Percentiles rank a stretch among this genome's conserved stretches.
Evolutionary conservation across 2,329 filamentous ascomycete species (phyloP).

Genomic region (Juglanconis sp.): DNA sequence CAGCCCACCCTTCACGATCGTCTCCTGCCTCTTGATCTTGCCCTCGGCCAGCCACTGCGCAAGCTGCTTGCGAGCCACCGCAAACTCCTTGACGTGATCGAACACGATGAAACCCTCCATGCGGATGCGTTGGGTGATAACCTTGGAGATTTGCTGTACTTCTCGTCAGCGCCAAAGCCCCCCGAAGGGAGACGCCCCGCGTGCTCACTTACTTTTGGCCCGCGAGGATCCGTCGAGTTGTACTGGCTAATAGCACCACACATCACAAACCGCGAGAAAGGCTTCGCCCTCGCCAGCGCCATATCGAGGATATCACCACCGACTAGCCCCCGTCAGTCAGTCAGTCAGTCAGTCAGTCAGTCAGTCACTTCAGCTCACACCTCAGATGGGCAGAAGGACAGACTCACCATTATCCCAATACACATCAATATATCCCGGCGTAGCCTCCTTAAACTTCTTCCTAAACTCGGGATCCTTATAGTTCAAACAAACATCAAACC

Average conservation of each 20-base stretch:
- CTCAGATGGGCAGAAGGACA: neutral
- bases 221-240: slow-evolving; percentile 14
- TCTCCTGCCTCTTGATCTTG: slow-evolving; percentile 69
- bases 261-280: slow-evolving; percentile 63
- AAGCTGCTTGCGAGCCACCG: slow-evolving; percentile 57
- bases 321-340: slow-evolving; percentile 33
- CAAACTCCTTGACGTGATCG: slow-evolving; percentile 60
- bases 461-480: slow-evolving; percentile 65
- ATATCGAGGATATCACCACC: slow-evolving; percentile 69
- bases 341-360: neutral
- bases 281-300: slow-evolving; percentile 60
- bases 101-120: slow-evolving; percentile 74
- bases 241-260: slow-evolving; percentile 48
- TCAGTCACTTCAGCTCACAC: neutral
- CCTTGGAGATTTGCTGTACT: slow-evolving; percentile 16
- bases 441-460: slow-evolving; percentile 57
- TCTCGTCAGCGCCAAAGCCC: too few relatives aligned
- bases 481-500: slow-evolving; percentile 66
- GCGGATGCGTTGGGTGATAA: slow-evolving; percentile 18
- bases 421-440: slow-evolving; percentile 61
- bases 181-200: neutral
- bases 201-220: slow-evolving; percentile 5
- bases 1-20: slow-evolving; percentile 66
- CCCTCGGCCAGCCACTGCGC: slow-evolving; percentile 66
- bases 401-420: slow-evolving; percentile 62